Conservation (phyloP, 257 asterid species). For the Rauvolfia tetraphylla region DNA sequence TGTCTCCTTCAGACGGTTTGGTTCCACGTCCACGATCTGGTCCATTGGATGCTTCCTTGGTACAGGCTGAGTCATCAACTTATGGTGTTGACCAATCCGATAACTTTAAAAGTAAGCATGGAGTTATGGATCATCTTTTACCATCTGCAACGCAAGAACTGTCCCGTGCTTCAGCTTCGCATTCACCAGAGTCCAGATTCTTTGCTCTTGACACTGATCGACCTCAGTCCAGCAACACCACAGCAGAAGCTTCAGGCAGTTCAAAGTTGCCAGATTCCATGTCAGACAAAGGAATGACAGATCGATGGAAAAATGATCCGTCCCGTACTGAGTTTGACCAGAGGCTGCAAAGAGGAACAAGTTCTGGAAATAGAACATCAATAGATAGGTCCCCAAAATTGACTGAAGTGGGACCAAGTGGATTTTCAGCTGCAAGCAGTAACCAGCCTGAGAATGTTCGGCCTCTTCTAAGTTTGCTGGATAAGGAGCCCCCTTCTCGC, state of each 20-base stretch:
- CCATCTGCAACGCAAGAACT: conserved; percentile 59
- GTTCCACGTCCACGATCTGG: conserved; percentile 72
- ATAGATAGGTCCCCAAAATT: conserved; percentile 62
- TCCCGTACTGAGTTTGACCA: conserved; percentile 54
- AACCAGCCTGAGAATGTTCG: conserved; percentile 75
- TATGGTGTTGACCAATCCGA: conserved; percentile 68
- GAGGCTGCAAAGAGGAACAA: conserved; percentile 62
- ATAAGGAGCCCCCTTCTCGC: conserved; percentile 96
- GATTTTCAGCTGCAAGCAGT: conserved; percentile 47
- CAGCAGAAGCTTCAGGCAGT: conserved; percentile 34
- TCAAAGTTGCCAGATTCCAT: conserved; percentile 33
- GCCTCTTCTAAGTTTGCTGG: conserved; percentile 88
- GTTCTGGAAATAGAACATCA: conserved; percentile 51
- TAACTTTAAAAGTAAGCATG: conserved; percentile 58
- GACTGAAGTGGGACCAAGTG: conserved; percentile 52
- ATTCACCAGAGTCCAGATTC: conserved; percentile 63
- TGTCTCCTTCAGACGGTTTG: conserved; percentile 62
- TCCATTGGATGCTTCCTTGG: conserved; percentile 62
- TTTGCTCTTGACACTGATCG: conserved; percentile 51
- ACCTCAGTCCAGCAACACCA: conserved; percentile 33
- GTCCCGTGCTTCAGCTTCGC: conserved; percentile 56
- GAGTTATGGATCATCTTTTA: conserved; percentile 44
- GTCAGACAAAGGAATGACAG: conserved; percentile 36
- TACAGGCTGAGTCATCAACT: conserved; percentile 49
- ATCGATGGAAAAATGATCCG: conserved; percentile 57